Conservation (phyloP, 1,284 basidiomycete genomes). For the Papiliotrema flavescens region DNA sequence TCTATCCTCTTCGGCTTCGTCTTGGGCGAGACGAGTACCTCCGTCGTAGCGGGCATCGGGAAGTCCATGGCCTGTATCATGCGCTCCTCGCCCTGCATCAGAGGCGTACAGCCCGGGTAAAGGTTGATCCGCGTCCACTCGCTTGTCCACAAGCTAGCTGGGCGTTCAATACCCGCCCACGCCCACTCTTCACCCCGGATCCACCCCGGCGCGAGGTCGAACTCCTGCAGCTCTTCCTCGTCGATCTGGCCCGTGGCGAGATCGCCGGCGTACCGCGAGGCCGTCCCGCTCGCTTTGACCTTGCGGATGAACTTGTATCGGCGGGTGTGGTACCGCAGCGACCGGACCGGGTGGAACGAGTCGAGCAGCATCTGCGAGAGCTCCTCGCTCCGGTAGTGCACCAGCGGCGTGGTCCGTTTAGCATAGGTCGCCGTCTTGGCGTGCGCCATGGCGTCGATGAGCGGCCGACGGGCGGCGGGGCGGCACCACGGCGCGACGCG, state of each 20-base stretch:
- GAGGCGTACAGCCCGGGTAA: slow-evolving; percentile 1
- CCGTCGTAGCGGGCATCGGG: too few species aligned
- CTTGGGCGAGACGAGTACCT: too few species aligned
- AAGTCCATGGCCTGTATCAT: too few species aligned
- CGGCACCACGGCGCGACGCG: slow-evolving; percentile 23
- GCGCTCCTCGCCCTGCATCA: too few species aligned
- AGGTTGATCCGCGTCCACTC: slow-evolving; percentile 20
- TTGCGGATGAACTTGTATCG: slow-evolving; percentile 52
- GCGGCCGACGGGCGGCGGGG: slow-evolving; percentile 1
- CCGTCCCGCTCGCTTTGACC: slow-evolving; percentile 27
- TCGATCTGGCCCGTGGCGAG: slow-evolving; percentile 7
- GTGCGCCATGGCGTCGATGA: slow-evolving; percentile 26
- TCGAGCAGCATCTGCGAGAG: slow-evolving; percentile 53
- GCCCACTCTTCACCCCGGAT: slow-evolving; percentile 43
- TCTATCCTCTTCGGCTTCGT: too few species aligned
- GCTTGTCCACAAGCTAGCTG: slow-evolving; percentile 14
- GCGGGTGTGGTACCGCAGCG: slow-evolving; percentile 48
- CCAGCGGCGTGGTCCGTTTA: slow-evolving; percentile 26
- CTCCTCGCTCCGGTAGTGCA: slow-evolving; percentile 48
- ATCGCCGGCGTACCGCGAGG: neutral
- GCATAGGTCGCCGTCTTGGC: slow-evolving; percentile 38
- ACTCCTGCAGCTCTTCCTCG: slow-evolving; percentile 41
- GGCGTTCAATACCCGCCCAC: slow-evolving; percentile 32
- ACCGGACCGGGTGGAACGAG: slow-evolving; percentile 49
- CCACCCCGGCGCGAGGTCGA: slow-evolving; percentile 47